phyloP scores from a whole-genome alignment of 1,284 basidiomycete species.

The Leccinum pallidistipes region DNA sequence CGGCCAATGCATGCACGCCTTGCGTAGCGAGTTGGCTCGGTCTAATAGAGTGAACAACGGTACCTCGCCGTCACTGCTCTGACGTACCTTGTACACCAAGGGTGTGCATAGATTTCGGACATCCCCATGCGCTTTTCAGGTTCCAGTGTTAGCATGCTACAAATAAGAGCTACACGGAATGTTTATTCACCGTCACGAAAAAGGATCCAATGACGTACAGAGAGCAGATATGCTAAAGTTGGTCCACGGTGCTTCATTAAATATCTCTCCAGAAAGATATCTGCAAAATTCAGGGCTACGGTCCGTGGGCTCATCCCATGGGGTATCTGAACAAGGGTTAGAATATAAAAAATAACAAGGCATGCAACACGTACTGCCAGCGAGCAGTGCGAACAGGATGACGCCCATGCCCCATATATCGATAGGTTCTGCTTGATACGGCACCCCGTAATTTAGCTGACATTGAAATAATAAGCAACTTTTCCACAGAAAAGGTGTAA shows the following conservation, averaged over 20 bases:
- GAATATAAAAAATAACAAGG: neutral
- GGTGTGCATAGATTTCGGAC: constrained; percentile 66
- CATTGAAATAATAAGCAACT: neutral
- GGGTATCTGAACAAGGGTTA: constrained; percentile 68
- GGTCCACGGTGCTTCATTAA: constrained; percentile 82
- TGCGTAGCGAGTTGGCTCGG: constrained; percentile 69
- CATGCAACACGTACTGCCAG: constrained; percentile 71
- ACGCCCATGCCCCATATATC: constrained; percentile 97
- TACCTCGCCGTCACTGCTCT: neutral
- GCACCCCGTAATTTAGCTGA: constrained; percentile 50
- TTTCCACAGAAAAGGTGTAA: neutral
- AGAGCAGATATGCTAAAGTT: constrained; percentile 61
- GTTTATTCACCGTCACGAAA: neutral
- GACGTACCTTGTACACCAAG: constrained; percentile 76
- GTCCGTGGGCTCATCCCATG: constrained; percentile 93
- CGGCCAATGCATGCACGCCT: constrained; percentile 55
- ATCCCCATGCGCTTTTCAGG: constrained; percentile 73
- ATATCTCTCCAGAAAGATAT: constrained; percentile 77
- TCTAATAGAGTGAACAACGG: constrained; percentile 37
- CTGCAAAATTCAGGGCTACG: constrained; percentile 78
- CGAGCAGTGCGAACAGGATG: constrained; percentile 91
- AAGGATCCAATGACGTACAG: constrained; percentile 44
- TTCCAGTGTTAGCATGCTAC: constrained; percentile 74
- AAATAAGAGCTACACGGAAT: constrained; percentile 58
- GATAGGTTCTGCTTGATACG: constrained; percentile 90